These are phyloP conservation scores for Penicillium cinerascens DNA, from an alignment of 495 filamentous ascomycete genomes.

Conservation along the genomic window DNA sequence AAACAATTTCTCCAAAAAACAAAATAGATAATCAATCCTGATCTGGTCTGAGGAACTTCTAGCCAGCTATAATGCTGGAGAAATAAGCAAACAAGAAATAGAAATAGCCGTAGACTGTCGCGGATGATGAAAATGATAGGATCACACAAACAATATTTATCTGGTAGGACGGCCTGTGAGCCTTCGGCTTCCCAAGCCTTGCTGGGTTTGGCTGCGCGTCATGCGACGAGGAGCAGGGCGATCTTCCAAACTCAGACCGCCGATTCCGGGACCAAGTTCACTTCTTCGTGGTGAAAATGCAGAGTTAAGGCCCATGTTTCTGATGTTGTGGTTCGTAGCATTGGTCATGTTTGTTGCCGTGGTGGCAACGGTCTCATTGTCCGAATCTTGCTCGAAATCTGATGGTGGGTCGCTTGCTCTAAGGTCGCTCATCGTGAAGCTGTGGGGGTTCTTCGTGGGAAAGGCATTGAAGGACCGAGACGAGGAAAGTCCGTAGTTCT, in stretches of 20 bases:
- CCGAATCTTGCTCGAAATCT: slow-evolving; percentile 43
- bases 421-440: slow-evolving; percentile 37
- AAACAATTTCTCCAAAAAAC: neutral
- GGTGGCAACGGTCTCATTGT: slow-evolving; percentile 40
- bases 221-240: slow-evolving; percentile 31
- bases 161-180: slow-evolving; percentile 1
- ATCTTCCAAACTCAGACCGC: slow-evolving; percentile 43
- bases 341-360: slow-evolving; percentile 35
- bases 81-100: neutral
- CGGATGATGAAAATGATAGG: neutral
- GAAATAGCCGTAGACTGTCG: neutral
- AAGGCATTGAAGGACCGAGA: slow-evolving; percentile 16
- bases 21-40: neutral
- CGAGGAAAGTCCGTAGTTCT: slow-evolving; percentile 20
- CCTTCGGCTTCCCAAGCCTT: slow-evolving; percentile 13
- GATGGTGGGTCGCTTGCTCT: slow-evolving; percentile 32
- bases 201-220: slow-evolving; percentile 42
- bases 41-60: neutral
- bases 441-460: slow-evolving; percentile 23
- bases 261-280: slow-evolving; percentile 38
- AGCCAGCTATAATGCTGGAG: neutral
- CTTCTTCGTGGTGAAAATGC: slow-evolving; percentile 32
- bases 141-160: slow-evolving; percentile 1
- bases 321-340: slow-evolving; percentile 39
- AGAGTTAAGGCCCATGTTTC: slow-evolving; percentile 15